A percentile compares a stretch with the other conserved stretches of the same genome.
These are phyloP conservation scores for Paecilomyces dactylethromorphus DNA, from an alignment of 2,329 filamentous ascomycete genomes.

Conservation along the genomic window DNA sequence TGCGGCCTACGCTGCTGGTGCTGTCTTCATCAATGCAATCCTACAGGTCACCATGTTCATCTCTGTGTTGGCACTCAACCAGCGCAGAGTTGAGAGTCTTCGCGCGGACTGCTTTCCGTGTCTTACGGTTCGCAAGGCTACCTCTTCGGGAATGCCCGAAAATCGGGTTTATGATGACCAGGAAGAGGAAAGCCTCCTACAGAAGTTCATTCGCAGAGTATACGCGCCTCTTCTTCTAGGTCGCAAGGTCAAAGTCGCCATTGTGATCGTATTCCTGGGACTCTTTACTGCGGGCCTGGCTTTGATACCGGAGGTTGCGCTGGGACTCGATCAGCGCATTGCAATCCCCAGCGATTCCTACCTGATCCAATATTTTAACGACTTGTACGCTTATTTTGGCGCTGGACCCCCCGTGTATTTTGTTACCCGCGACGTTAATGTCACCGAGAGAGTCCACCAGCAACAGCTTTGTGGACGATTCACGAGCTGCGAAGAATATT, in stretches of 20 bases:
- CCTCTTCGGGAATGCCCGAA: slow-evolving; percentile 57
- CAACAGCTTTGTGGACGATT: slow-evolving; percentile 86
- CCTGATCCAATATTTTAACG: slow-evolving; percentile 92
- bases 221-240: slow-evolving; percentile 80
- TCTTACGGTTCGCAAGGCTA: slow-evolving; percentile 70
- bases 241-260: slow-evolving; percentile 68
- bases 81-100: slow-evolving; percentile 79
- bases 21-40: slow-evolving; percentile 94
- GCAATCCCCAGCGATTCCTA: slow-evolving; percentile 93
- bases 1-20: slow-evolving; percentile 90
- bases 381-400: slow-evolving; percentile 87
- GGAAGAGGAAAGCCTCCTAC: slow-evolving; percentile 75
- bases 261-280: slow-evolving; percentile 78
- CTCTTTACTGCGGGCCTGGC: slow-evolving; percentile 80
- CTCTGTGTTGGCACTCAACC: slow-evolving; percentile 84
- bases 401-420: slow-evolving; percentile 94
- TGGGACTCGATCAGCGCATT: slow-evolving; percentile 90
- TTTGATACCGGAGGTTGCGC: slow-evolving; percentile 72
- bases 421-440: slow-evolving; percentile 74
- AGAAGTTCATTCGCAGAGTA: slow-evolving; percentile 80
- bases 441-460: slow-evolving; percentile 68
- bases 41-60: slow-evolving; percentile 97
- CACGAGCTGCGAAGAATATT: slow-evolving; percentile 76
- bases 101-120: slow-evolving; percentile 91
- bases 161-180: slow-evolving; percentile 60